phyloP scores from a whole-genome alignment of 352 stramenopile species.

The Phytophthora lateralis region DNA sequence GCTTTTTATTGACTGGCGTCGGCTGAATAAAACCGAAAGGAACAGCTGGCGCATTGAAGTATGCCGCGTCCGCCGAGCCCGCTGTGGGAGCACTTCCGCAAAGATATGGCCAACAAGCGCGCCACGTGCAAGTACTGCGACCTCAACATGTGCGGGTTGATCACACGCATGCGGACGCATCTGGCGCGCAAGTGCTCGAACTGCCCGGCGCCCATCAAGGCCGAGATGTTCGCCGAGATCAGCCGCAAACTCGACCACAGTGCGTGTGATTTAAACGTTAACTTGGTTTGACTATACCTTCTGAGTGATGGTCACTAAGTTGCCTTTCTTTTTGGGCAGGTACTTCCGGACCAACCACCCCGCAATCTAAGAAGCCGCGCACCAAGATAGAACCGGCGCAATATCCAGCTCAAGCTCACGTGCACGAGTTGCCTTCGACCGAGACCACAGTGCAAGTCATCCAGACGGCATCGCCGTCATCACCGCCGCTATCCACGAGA shows the following conservation, averaged over 20 bases:
- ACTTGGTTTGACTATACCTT: slow-evolving; percentile 17
- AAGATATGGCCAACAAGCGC: slow-evolving; percentile 61
- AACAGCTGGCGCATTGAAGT: slow-evolving; percentile 10
- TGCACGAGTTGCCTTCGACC: not conserved
- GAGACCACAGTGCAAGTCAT: slow-evolving; percentile 35
- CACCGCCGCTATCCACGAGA: not conserved
- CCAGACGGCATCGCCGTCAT: slow-evolving; percentile 19
- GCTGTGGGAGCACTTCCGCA: slow-evolving; percentile 70
- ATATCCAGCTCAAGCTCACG: not conserved
- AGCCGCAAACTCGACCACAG: slow-evolving; percentile 27
- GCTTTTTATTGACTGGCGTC: slow-evolving; percentile 10
- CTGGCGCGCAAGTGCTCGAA: slow-evolving; percentile 61
- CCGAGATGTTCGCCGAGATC: slow-evolving; percentile 54
- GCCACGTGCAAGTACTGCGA: slow-evolving; percentile 80
- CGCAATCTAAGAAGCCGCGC: slow-evolving; percentile 18
- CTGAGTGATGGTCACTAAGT: slow-evolving; percentile 29
- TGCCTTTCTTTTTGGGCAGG: slow-evolving; percentile 12
- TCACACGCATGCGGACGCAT: slow-evolving; percentile 70
- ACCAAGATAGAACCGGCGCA: not conserved
- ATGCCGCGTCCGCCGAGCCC: slow-evolving; percentile 66
- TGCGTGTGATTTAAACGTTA: not conserved
- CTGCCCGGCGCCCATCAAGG: slow-evolving; percentile 52
- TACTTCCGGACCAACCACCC: not conserved
- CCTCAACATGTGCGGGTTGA: slow-evolving; percentile 74
- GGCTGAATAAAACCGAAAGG: slow-evolving; percentile 40